Base-by-base conservation (phyloP, 352 stramenopile genomes). In the Lagenidium sp. region DNA sequence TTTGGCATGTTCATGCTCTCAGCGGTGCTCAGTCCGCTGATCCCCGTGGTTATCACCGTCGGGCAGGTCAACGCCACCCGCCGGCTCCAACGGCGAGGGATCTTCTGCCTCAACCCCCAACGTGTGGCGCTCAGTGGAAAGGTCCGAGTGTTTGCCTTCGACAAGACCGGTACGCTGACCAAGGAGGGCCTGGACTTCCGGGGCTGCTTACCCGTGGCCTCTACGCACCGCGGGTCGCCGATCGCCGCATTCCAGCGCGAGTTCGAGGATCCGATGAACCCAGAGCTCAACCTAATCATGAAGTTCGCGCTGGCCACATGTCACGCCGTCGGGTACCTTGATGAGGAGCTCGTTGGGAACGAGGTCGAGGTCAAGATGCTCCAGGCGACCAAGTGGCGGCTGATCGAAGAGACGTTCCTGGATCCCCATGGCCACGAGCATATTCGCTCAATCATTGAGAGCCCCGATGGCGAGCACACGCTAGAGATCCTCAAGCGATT, bases 141-240 rank as follows among this genome's bases (percentile, higher is more conserved):
- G 53, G 82, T 96, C 7, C 79, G 71, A 31, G 63, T 89, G 6
- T 88, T 86, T 32, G 95, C 85, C 55, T 97, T 97, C 55, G 87
- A 97, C 67, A 97, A 97, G 56, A 97, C 87, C 0, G 87, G 87
- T 6, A 97, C 87, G 15, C 74, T 97, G 37, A 97, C 87, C 16
- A 90, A 95, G 47, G 67, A 95, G 41, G 87, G 87, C 2, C 55
- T 97, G 5, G 75, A 95, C 41, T 95, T 91, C 53, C 50, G 80
- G 42, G 79, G 68, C 25, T 77, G 68, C 23, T 47, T 83, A n/a
- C 70, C 70, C 0, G 60, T 85, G 13, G 46, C 60, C 23, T 15
- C 32, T 15, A 15, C 8, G 8, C 28, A 8, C 15, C 28, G 28
- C 28, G n/a, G n/a, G n/a, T 32, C 28, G 8, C 28, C 8, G 8